Evolutionary conservation across 495 filamentous ascomycete species (phyloP), one percentile per base, ranked within the genome.

Genomic region (Hapsidospora chrysogenum): DNA sequence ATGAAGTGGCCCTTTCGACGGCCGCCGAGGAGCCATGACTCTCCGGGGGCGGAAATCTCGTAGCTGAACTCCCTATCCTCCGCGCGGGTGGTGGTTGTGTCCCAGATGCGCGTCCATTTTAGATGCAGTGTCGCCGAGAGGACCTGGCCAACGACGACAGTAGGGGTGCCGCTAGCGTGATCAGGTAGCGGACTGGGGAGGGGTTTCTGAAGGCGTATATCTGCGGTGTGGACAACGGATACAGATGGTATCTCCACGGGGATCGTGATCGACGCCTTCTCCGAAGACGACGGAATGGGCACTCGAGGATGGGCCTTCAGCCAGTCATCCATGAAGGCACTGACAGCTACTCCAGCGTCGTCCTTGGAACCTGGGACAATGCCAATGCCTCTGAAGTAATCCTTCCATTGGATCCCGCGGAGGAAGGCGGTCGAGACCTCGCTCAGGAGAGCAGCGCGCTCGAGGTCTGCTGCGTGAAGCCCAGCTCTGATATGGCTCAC

Each of bases 161-260:
- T 50, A 9, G 53, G 52, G 19, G 36, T 38, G 17, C 45, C 27
- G 13, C 41, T 33, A 3, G 23, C 35, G 0, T 44, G 47, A 11
- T 33, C 35, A 42, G 42, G 33, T 36, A 53, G 43, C 14, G 40
- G 41, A 3, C 50, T 51, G 0, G 44, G 43, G n/a, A 58, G 36
- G 20, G 53, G 50, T 29, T 43, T 39, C 9, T 52, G 50, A 9
- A 85, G 58, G 17, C 63, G 64, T 29, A 95, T 70, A 36, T 85
- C 75, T 13, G 78, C 80, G 1, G 79, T 92, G 54, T 87, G 79
- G 2, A 96, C 75, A 17, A 95, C 71, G 36, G 80, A 72, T 17
- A 94, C 64, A 5, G 78, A 68, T 0, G 89, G 92, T n/a, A 96
- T 70, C 29, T 92, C 80, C 14, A 96, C 84, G 1, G 78, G 70